phyloP scores from a whole-genome alignment of 1,284 basidiomycete species.

The Xerocomus amazonicus region DNA sequence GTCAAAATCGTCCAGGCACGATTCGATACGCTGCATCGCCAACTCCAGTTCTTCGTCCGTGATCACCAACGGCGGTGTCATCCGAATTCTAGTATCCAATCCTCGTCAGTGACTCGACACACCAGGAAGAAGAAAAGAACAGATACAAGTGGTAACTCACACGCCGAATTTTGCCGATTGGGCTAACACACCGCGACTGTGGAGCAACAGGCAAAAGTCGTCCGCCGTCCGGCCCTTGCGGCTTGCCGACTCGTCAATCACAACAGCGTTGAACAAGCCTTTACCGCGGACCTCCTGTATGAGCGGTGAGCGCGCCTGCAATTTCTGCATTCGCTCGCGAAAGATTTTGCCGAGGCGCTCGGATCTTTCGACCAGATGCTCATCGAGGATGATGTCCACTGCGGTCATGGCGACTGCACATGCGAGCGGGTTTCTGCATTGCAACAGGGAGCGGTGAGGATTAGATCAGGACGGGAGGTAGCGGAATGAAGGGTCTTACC shows the following conservation, averaged over 20 bases:
- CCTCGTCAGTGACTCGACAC: no score
- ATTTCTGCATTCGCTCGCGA: conserved; percentile 59
- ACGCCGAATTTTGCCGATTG: conserved; percentile 97
- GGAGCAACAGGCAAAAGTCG: conserved; percentile 93
- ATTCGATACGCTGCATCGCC: conserved; percentile 74
- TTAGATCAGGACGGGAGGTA: not conserved
- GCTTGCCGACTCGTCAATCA: conserved; percentile 85
- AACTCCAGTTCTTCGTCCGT: conserved; percentile 77
- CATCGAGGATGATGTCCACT: conserved; percentile 83
- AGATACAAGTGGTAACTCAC: no score
- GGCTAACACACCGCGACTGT: conserved; percentile 85
- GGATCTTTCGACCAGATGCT: conserved; percentile 80
- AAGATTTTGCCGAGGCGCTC: conserved; percentile 81
- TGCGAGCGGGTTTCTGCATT: conserved; percentile 86
- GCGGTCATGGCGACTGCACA: conserved; percentile 96
- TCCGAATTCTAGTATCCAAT: conserved; percentile 81
- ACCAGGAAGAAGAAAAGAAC: no score
- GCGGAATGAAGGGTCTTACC: conserved; percentile 44
- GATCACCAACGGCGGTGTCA: conserved; percentile 95
- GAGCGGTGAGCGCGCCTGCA: conserved; percentile 59
- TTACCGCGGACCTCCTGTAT: conserved; percentile 77
- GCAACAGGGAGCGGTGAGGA: not conserved
- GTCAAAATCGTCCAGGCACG: conserved; percentile 83
- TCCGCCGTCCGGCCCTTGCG: conserved; percentile 82
- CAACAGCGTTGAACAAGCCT: conserved; percentile 91